Evolutionary conservation across 2,329 filamentous ascomycete genomes (phyloP).

Genomic region (Dactylellina sp.): DNA sequence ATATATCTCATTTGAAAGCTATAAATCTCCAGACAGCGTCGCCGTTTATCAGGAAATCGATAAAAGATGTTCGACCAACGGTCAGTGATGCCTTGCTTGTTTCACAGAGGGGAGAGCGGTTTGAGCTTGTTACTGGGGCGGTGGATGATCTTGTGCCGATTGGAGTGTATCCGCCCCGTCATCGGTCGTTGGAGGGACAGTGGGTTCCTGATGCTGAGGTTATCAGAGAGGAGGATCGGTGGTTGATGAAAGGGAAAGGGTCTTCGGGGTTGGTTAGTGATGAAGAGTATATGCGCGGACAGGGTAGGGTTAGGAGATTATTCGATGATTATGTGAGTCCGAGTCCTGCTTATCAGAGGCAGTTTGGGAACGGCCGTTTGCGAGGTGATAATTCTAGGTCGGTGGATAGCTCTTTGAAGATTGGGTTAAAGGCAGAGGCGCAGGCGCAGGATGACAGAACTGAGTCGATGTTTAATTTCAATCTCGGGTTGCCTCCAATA

Average conservation of each 20-base stretch:
- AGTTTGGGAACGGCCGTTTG: background rate
- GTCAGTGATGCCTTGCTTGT: background rate
- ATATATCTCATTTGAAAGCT: background rate
- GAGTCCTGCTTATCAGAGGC: background rate
- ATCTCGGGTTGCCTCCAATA: background rate
- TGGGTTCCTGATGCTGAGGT: conserved; percentile 8
- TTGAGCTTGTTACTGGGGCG: background rate
- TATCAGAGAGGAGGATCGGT: conserved; percentile 1
- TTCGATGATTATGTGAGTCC: conserved; percentile 6
- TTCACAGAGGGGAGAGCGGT: background rate
- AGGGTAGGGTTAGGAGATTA: background rate
- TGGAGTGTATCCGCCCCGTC: conserved; percentile 4
- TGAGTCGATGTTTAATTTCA: conserved; percentile 8
- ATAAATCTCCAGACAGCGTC: background rate
- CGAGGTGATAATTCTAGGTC: background rate
- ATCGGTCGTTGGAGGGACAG: background rate
- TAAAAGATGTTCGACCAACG: background rate
- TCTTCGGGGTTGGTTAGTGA: conserved; percentile 8
- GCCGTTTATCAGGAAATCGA: background rate
- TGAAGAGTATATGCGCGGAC: conserved; percentile 12
- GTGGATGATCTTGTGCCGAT: background rate
- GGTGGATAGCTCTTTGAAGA: too few species aligned
- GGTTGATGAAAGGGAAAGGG: background rate
- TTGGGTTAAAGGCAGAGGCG: too few species aligned
- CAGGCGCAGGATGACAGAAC: background rate